Base-by-base conservation (phyloP, 83 land plant species). In the Diphasiastrum complanatum region DNA sequence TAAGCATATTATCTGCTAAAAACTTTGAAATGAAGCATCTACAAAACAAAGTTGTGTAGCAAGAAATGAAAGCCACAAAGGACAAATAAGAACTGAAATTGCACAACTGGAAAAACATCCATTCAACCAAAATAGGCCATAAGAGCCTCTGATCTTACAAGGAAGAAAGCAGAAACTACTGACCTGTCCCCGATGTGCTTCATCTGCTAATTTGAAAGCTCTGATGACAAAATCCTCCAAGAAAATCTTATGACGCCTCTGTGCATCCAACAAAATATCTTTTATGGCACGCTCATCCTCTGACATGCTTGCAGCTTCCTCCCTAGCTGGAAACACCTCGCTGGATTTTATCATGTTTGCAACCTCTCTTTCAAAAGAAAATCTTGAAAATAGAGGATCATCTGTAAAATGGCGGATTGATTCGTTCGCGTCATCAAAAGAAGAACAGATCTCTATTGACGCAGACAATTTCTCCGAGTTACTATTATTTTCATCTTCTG, bases 151-250 rank as follows among this genome's bases (percentile, higher is more conserved):
- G 43, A 40, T 8, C n/a, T 18, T 6, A 24, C n/a, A 48, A 48
- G 4, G n/a, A 48, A 48, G 38, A 54, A 54, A 31, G 23, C 23
- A 48, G 51, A 48, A 48, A 27, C 6, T 36, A 57, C 67, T 45
- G 71, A 89, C 99, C 80, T 88, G 91, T 19, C 91, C 89, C 32
- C 83, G 68, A 52, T 93, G 99, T 33, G 99, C 96, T 43, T 78
- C 82, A 58, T 85, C 91, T 8, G 99, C 96, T 62, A 84, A 78
- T 29, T 78, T 61, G 64, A 93, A 93, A 1, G 99, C 96, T 66
- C 76, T 84, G 51, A 93, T 63, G 0, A 93, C 82, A 48, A 85
- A 65, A 5, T 85, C 83, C 32, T 86, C 85, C 10, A 33, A 23
- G 38, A 93, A 93, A 8, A 89, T 78, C 70, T 73, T 70, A 56